phyloP scores from a whole-genome alignment of 2,329 filamentous ascomycete genomes.

The Alternaria gansuensis region DNA sequence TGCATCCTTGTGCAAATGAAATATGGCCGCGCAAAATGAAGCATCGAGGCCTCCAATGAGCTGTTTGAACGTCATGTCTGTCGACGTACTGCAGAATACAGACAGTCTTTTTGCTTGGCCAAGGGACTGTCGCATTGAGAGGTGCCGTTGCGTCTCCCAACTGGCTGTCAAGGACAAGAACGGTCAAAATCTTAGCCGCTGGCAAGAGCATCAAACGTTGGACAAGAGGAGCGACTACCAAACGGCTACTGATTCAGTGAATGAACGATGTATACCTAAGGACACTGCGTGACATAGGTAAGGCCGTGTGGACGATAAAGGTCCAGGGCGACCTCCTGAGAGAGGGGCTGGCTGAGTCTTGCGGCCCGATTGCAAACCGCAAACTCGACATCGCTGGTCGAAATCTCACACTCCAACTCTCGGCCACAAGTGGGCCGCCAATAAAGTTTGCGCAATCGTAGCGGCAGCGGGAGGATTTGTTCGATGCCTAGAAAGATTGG shows the following conservation, averaged over 20 bases:
- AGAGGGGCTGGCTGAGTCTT: constrained; percentile 1
- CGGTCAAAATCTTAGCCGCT: neutral
- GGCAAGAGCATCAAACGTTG: neutral
- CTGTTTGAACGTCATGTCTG: neutral
- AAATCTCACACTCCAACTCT: constrained; percentile 2
- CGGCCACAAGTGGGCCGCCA: constrained; percentile 7
- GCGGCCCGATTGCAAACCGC: neutral
- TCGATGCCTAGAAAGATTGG: constrained; percentile 11
- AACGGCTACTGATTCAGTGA: neutral
- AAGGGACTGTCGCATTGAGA: neutral
- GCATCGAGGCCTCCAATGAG: neutral
- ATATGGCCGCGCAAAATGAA: constrained; percentile 1
- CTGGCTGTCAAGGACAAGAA: neutral
- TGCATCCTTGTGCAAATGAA: constrained; percentile 9
- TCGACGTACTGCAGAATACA: neutral
- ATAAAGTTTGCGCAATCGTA: constrained; percentile 6
- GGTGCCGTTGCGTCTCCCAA: neutral
- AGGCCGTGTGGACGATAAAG: neutral
- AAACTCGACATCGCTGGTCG: constrained; percentile 10
- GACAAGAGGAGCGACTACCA: neutral
- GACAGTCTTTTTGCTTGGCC: neutral
- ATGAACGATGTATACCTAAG: neutral
- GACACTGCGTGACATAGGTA: too few species aligned
- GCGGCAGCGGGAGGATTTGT: constrained; percentile 16
- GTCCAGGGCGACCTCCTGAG: constrained; percentile 2